A percentile compares a stretch with the other conserved stretches of the same genome.
Conservation (phyloP, 2,329 filamentous ascomycete genomes). For the Coniosporium tulheliwenetii region DNA sequence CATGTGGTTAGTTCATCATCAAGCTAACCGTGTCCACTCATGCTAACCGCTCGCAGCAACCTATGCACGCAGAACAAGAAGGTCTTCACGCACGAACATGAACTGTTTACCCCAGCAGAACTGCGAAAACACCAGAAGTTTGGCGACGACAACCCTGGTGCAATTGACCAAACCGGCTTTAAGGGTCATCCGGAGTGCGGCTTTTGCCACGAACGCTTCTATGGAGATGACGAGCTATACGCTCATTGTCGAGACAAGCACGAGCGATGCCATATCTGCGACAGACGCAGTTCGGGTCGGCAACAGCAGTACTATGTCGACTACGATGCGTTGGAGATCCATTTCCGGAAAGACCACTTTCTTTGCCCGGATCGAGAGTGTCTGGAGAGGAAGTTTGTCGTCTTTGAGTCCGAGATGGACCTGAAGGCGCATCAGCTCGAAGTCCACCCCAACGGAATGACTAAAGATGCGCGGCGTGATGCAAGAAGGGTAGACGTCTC, state of each 20-base stretch:
- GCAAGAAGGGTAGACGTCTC: slow-evolving; percentile 77
- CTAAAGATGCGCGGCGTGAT: slow-evolving; percentile 72
- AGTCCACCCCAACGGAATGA: slow-evolving; percentile 61
- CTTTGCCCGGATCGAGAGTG: slow-evolving; percentile 76
- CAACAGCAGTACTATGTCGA: slow-evolving; percentile 84
- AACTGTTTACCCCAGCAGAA: slow-evolving; percentile 69
- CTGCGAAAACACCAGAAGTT: slow-evolving; percentile 76
- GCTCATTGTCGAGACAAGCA: slow-evolving; percentile 87
- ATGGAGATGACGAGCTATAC: slow-evolving; percentile 90
- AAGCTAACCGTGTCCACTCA: background rate
- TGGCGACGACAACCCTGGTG: slow-evolving; percentile 81
- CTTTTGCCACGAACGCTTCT: slow-evolving; percentile 85
- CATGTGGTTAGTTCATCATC: slow-evolving; percentile 48
- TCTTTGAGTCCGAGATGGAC: slow-evolving; percentile 90
- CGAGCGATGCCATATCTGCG: slow-evolving; percentile 89
- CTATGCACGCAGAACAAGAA: slow-evolving; percentile 91
- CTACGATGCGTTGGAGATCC: slow-evolving; percentile 71
- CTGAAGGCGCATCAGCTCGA: slow-evolving; percentile 84
- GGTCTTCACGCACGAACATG: slow-evolving; percentile 95
- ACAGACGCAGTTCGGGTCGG: slow-evolving; percentile 45
- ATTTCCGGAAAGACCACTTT: slow-evolving; percentile 80
- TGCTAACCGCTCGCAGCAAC: slow-evolving; percentile 36
- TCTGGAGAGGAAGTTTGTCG: slow-evolving; percentile 92
- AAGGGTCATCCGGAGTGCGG: slow-evolving; percentile 88
- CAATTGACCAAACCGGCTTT: slow-evolving; percentile 86